phyloP scores from a whole-genome alignment of 495 filamentous ascomycete genomes.

The Podospora pseudocomata region DNA sequence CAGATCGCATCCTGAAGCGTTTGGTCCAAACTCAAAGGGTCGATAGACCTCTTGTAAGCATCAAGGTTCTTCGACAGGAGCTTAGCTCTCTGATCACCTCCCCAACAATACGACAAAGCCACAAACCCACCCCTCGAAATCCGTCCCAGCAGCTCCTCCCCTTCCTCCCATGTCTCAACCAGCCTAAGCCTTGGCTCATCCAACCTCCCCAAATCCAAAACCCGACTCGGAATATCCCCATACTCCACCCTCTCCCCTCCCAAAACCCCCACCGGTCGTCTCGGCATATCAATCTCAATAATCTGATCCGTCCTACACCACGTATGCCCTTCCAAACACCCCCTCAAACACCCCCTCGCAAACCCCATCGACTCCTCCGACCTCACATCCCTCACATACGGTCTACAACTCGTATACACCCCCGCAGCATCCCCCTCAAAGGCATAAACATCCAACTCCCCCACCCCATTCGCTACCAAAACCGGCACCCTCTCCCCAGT shows the following conservation, averaged over 20 bases:
- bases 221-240: neutral
- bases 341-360: slow-evolving; percentile 8
- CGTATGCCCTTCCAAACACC: slow-evolving; percentile 6
- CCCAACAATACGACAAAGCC: slow-evolving; percentile 25
- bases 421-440: neutral
- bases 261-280: neutral
- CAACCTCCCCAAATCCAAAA: neutral
- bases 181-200: neutral
- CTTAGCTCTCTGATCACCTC: slow-evolving; percentile 17
- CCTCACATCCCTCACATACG: neutral
- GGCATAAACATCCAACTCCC: neutral
- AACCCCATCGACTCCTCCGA: neutral
- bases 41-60: neutral
- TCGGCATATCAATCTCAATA: neutral
- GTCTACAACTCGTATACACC: neutral
- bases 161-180: neutral
- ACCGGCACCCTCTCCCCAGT: neutral
- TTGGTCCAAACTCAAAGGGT: neutral
- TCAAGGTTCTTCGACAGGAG: neutral
- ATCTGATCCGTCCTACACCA: slow-evolving; percentile 3
- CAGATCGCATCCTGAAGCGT: slow-evolving; percentile 27
- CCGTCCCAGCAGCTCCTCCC: neutral
- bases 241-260: neutral
- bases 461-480: no score
- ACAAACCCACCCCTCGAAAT: neutral